These are phyloP conservation scores for Globisporangium parvum DNA, from an alignment of 352 stramenopile genomes.

Conservation along the genomic window DNA sequence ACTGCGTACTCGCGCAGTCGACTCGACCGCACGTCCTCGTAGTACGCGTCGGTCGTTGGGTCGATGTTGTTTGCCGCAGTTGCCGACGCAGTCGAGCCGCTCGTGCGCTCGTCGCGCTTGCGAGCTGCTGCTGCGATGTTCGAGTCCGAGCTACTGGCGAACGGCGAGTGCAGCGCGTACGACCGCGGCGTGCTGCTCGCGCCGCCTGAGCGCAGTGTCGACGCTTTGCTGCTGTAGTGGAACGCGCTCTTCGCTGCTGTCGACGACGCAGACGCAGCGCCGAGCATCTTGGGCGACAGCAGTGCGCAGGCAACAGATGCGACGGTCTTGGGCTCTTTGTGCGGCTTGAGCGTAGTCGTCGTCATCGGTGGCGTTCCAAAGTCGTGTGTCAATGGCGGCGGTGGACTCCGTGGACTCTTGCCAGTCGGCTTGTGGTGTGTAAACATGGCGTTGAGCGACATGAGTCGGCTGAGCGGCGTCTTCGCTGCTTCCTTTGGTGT, in stretches of 20 bases:
- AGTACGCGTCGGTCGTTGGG: neutral
- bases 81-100: slow-evolving; percentile 3
- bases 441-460: slow-evolving; percentile 26
- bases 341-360: neutral
- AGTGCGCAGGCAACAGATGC: slow-evolving; percentile 3
- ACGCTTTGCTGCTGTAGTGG: slow-evolving; percentile 3
- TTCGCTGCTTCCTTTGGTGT: slow-evolving; percentile 6
- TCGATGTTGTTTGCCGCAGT: neutral
- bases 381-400: slow-evolving; percentile 4
- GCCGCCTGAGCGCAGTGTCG: neutral
- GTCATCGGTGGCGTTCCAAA: neutral
- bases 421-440: slow-evolving; percentile 24
- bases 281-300: slow-evolving; percentile 8
- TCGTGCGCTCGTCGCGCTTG: slow-evolving; percentile 9
- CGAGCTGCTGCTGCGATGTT: neutral
- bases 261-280: neutral
- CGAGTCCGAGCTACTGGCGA: slow-evolving; percentile 3
- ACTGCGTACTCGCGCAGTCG: slow-evolving; percentile 11
- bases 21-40: slow-evolving; percentile 8
- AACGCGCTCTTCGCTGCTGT: slow-evolving; percentile 8
- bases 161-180: slow-evolving; percentile 4
- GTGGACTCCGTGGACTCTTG: slow-evolving; percentile 25
- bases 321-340: slow-evolving; percentile 10
- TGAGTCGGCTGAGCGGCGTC: slow-evolving; percentile 19
- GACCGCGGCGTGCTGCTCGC: neutral